Evolutionary conservation across 495 filamentous ascomycete species (phyloP).

Genomic region (Aspergillus heteromorphus): DNA sequence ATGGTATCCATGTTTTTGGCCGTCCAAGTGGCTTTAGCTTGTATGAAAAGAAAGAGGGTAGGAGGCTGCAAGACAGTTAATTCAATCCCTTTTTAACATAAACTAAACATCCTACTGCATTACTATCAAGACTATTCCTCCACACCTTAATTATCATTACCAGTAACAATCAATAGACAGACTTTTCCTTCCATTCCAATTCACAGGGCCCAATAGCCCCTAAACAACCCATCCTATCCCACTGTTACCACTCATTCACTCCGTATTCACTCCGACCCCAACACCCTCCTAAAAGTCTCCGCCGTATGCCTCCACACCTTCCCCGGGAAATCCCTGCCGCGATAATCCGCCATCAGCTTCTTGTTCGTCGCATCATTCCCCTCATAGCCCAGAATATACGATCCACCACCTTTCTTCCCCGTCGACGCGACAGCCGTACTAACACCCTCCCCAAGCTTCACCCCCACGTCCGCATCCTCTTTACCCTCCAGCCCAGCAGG

Average conservation of each 20-base stretch:
- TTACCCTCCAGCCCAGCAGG: constrained; percentile 18
- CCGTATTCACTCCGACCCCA: not conserved
- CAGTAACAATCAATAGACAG: too few species aligned
- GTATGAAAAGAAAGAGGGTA: too few species aligned
- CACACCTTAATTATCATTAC: too few species aligned
- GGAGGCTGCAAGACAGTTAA: too few species aligned
- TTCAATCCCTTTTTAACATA: too few species aligned
- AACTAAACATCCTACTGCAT: too few species aligned
- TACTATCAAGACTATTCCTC: too few species aligned
- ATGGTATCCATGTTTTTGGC: too few species aligned
- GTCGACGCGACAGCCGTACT: constrained; percentile 33
- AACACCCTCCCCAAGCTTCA: constrained; percentile 24
- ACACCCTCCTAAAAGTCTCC: constrained; percentile 33
- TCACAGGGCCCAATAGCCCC: not conserved
- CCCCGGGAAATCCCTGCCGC: constrained; percentile 36
- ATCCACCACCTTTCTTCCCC: constrained; percentile 45
- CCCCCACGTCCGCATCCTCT: constrained; percentile 19
- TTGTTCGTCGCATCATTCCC: constrained; percentile 36
- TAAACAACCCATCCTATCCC: not conserved
- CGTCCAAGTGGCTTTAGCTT: too few species aligned
- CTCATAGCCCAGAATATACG: constrained; percentile 45
- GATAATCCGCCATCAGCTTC: constrained; percentile 29
- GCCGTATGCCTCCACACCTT: constrained; percentile 47
- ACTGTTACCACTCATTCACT: too few species aligned
- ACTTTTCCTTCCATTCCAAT: too few species aligned